These are phyloP conservation scores for Melampsora americana DNA, from an alignment of 1,284 basidiomycete genomes.

Conservation along the genomic window DNA sequence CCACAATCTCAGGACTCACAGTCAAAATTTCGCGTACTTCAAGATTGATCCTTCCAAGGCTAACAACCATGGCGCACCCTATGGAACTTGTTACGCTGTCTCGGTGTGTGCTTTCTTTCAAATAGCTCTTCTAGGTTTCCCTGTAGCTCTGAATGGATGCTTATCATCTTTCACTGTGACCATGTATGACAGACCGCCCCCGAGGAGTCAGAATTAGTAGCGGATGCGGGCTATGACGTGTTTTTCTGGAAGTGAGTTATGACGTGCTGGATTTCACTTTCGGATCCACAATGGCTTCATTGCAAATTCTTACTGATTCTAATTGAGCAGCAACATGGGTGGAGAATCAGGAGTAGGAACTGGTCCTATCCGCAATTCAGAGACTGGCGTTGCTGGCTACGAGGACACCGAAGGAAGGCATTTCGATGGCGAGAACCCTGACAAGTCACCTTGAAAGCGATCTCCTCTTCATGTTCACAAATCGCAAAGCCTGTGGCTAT, in stretches of 20 bases:
- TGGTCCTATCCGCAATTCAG: constrained; percentile 22
- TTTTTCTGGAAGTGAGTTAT: constrained; percentile 39
- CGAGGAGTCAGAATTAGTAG: constrained; percentile 16
- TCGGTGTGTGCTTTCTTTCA: constrained; percentile 13
- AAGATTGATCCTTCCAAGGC: constrained; percentile 36
- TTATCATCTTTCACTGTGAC: neutral
- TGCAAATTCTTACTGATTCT: neutral
- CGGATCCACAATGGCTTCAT: neutral
- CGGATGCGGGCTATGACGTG: constrained; percentile 2
- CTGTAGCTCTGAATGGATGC: neutral
- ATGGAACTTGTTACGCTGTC: constrained; percentile 34
- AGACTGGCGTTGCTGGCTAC: constrained; percentile 24
- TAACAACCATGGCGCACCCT: constrained; percentile 22
- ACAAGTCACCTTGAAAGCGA: no score
- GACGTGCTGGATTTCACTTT: neutral
- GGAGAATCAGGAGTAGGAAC: constrained; percentile 17
- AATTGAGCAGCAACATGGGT: constrained; percentile 13
- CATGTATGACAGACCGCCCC: constrained; percentile 9
- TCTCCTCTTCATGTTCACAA: no score
- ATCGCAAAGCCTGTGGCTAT: no score
- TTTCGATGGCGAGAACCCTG: neutral
- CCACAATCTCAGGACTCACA: neutral
- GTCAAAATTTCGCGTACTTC: constrained; percentile 37
- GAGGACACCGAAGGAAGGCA: constrained; percentile 22
- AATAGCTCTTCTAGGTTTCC: neutral